Base-by-base conservation (phyloP, 768 basidiomycete species). In the Jaapia argillacea region DNA sequence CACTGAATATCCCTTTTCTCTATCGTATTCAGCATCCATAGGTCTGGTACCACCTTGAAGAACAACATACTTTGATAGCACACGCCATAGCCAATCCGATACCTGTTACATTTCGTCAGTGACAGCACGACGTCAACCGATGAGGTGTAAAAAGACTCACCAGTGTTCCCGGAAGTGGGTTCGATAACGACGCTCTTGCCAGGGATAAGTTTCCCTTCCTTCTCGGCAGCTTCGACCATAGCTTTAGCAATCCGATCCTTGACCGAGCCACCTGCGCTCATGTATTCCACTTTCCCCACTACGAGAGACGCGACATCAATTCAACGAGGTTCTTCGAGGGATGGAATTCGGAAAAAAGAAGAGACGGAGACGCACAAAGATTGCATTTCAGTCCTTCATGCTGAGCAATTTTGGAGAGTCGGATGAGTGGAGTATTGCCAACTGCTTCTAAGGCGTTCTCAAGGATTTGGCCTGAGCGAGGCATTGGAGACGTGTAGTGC, bases 161-260 rank as follows among this genome's bases (percentile, higher is more conserved):
- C 92, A n/a, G 92, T 94, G 54, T 96, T 94, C 18, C 91, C 91
- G 7, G 87, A 89, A 6, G 88, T 96, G 0, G 96, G 90, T 59
- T 99, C 96, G 47, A 99, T 93, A 45, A 98, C 79, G 41, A 93
- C 79, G 51, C 86, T 90, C 62, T 88, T 71, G 0, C 92, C 92
- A 1, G 87, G 86, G 26, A 88, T 71, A 31, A 99, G 76, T 40
- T 69, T 79, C 25, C 92, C 93, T 25, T 89, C 81, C 43, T 71
- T 70, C 69, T 99, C 96, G 4, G 94, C 96, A n/a, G 82, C 76
- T 50, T 91, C 83, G 2, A 98, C 78, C 94, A 99, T 99, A 7
- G 89, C 80, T 60, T 90, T 93, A 22, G 92, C 93, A 42, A 98
- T 94, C 46, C 93, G 71, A 58, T 98, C 94, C 66, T 99, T 99